Evolutionary conservation across 176 grass and related monocot species (phyloP), one percentile per base, ranked within the genome.

Genomic region (Coix lacrymajobi): DNA sequence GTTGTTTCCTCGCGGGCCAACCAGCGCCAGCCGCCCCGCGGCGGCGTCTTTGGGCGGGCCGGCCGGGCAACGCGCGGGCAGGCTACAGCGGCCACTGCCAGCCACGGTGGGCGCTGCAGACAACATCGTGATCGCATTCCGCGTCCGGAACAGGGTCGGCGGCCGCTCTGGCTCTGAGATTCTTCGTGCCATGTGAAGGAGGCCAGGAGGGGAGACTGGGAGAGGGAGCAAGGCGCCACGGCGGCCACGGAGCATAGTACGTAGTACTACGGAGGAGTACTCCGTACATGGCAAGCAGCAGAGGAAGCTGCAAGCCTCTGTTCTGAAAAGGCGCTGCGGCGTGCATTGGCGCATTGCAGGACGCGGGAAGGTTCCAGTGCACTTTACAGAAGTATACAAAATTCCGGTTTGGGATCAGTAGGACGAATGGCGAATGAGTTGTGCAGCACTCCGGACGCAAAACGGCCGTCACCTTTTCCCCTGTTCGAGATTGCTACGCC

Each of bases 341-440:
- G 0, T 57, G 22, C 49, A 22, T 37, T 37, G 13, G 13, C 20
- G 40, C 38, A 43, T 57, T 25, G 65, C 36, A 24, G 10, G 83
- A 31, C 52, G 38, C 0, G 1, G 70, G 78, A 85, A 89, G 83
- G 54, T 82, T 81, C 88, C 77, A 36, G 41, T 0, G 2, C 10
- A 39, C 49, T 68, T 76, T 82, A 56, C 46, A 0, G 0, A n/a
- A n/a, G n/a, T n/a, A 48, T 19, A 49, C 19, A 52, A n/a, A 1
- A 5, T 2, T 22, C 5, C 5, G 62, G 19, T n/a, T n/a, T 6
- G 31, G n/a, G 25, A 38, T 32, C 67, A 39, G 3, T 20, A 29
- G 31, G 77, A 38, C 29, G 87, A 41, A 34, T 22, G 52, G 52
- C 41, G 44, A 33, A 65, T 82, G 88, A 85, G 72, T 24, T 45